These are phyloP conservation scores for Nitzschia sp. DNA, from an alignment of 108 stramenopile species.

Conservation along the genomic window DNA sequence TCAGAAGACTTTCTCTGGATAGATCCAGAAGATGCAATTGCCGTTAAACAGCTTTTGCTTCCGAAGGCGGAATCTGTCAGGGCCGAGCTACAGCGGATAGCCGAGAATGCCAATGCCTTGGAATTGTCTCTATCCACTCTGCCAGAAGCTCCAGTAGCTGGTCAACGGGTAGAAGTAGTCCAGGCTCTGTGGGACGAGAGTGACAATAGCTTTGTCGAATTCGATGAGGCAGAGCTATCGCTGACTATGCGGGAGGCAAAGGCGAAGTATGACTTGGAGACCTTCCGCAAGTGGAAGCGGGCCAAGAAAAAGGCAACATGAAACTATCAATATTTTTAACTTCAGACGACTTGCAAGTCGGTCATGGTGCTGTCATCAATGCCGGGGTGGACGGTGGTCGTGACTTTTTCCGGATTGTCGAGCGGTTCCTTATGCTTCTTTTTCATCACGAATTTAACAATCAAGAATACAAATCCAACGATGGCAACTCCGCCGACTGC, in stretches of 20 bases:
- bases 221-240: conserved; percentile 57
- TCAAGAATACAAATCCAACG: neutral
- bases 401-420: neutral
- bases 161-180: conserved; percentile 16
- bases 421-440: neutral
- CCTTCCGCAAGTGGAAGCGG: conserved; percentile 69
- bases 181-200: conserved; percentile 40
- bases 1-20: conserved; percentile 52
- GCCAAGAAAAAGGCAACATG: conserved; percentile 34
- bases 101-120: conserved; percentile 38
- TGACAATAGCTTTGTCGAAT: conserved; percentile 19
- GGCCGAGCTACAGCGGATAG: conserved; percentile 21
- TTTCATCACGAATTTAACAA: neutral
- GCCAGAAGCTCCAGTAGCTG: neutral
- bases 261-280: conserved; percentile 53
- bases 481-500: neutral
- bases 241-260: conserved; percentile 67
- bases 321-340: neutral
- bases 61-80: conserved; percentile 44
- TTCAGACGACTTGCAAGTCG: no score
- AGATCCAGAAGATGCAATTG: conserved; percentile 49
- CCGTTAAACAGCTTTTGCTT: conserved; percentile 55
- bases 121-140: conserved; percentile 20
- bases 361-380: no score
- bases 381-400: neutral